Evolutionary conservation across 495 filamentous ascomycete genomes (phyloP), one percentile per base, ranked within the genome.

Genomic region (Aspergillus sclerotiicarbonarius): DNA sequence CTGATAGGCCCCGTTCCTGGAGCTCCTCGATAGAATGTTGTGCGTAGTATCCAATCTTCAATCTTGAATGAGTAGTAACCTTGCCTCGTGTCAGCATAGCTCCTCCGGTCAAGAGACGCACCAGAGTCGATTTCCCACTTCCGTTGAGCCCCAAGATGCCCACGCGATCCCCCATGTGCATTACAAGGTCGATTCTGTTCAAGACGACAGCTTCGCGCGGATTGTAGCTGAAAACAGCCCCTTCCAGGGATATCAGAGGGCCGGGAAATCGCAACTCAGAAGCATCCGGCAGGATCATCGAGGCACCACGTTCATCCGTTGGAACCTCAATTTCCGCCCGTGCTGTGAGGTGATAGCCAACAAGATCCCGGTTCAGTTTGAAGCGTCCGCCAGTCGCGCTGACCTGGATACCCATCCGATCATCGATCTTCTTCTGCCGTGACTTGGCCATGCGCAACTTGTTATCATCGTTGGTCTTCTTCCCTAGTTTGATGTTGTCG

Each of bases 381-480:
- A 93, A 92, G 19, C 86, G 73, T 10, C 80, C 80, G 8, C 90
- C 90, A 29, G 76, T 84, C n/a, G 85, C 83, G 62, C 71, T 84
- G 39, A 88, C 85, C 56, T 92, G 77, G 58, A 92, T 69, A 4
- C 90, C 90, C 84, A 84, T 85, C 39, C 89, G 78, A 51, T 93
- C 85, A 55, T 92, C 90, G 9, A 95, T 78, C 63, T 88, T 90
- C 71, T 91, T 92, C 66, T 90, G 88, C 8, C 89, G 79, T 2
- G 83, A 87, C 53, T 89, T 90, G 18, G 90, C 90, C 72, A 89
- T 85, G 20, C 87, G 83, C 19, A 93, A 76, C 65, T 90, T 90
- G 63, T 90, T 92, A 51, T 90, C 85, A 62, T 93, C 90, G 35
- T 88, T 87, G 16, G 82, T 84, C 44, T 83, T 82, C 68, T 86